Evolutionary conservation across 352 stramenopile species (phyloP).

Genomic region (Elongisporangium undulatum): DNA sequence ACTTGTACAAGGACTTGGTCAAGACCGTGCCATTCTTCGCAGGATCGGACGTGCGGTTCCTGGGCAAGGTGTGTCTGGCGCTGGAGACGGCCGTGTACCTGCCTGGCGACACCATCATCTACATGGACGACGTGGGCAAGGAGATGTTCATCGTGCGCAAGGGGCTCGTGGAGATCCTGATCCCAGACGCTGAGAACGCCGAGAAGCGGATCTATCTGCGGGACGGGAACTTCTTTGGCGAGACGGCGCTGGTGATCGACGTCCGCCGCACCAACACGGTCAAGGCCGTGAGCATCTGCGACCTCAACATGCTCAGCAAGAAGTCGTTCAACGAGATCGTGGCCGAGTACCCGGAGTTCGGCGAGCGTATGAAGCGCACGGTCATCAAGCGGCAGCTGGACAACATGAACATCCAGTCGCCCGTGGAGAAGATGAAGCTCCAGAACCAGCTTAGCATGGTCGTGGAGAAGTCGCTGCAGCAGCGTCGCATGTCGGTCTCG

Average conservation of each 20-base stretch:
- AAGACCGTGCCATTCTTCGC: slow-evolving; percentile 81
- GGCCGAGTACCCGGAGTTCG: slow-evolving; percentile 74
- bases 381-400: slow-evolving; percentile 79
- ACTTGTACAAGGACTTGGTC: slow-evolving; percentile 77
- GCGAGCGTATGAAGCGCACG: slow-evolving; percentile 74
- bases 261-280: slow-evolving; percentile 77
- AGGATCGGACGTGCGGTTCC: slow-evolving; percentile 61
- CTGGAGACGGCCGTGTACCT: slow-evolving; percentile 77
- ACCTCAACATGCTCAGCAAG: slow-evolving; percentile 79
- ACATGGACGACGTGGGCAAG: slow-evolving; percentile 76
- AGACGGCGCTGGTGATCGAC: slow-evolving; percentile 76
- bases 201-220: slow-evolving; percentile 70
- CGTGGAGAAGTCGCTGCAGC: slow-evolving; percentile 77
- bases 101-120: slow-evolving; percentile 76
- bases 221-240: slow-evolving; percentile 75
- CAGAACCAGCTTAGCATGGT: slow-evolving; percentile 74
- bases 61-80: slow-evolving; percentile 75
- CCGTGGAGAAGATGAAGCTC: slow-evolving; percentile 65
- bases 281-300: slow-evolving; percentile 71
- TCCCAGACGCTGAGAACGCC: slow-evolving; percentile 35
- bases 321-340: slow-evolving; percentile 77
- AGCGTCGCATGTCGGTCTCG: slow-evolving; percentile 64
- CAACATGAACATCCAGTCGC: slow-evolving; percentile 84
- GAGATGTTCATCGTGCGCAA: slow-evolving; percentile 88
- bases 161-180: slow-evolving; percentile 72